Percentiles rank a stretch among this genome's conserved stretches.
Conservation (phyloP, 108 stramenopile species). For the Fragilariopsis cylindrus region DNA sequence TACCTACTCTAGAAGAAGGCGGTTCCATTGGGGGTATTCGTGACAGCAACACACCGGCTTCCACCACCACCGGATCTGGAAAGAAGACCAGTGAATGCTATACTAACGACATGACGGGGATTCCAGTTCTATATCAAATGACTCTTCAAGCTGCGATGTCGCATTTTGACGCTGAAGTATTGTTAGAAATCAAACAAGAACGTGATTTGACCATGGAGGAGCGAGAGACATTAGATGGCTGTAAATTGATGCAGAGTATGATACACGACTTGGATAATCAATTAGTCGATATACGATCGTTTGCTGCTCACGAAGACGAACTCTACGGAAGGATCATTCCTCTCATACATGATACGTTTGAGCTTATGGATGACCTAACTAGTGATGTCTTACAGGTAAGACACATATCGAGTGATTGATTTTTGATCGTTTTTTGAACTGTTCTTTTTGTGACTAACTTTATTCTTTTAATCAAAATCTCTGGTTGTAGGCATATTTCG, state of each 20-base stretch:
- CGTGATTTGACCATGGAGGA: slow-evolving; percentile 76
- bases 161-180: slow-evolving; percentile 80
- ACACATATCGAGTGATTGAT: not conserved
- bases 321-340: slow-evolving; percentile 75
- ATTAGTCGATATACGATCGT: slow-evolving; percentile 58
- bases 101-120: slow-evolving; percentile 49
- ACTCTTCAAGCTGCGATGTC: slow-evolving; percentile 69
- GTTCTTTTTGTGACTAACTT: not conserved
- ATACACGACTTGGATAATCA: slow-evolving; percentile 79
- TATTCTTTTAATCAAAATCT: not conserved
- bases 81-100: slow-evolving; percentile 14
- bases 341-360: slow-evolving; percentile 81
- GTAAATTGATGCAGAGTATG: slow-evolving; percentile 81
- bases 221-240: slow-evolving; percentile 85
- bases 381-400: slow-evolving; percentile 56
- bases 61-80: too few species aligned
- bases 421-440: not conserved
- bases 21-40: slow-evolving; percentile 27
- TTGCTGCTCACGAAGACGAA: slow-evolving; percentile 79
- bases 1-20: slow-evolving; percentile 41
- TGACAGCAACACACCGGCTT: too few species aligned
- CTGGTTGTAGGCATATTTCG: slow-evolving; percentile 51
- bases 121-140: slow-evolving; percentile 65
- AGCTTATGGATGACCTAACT: slow-evolving; percentile 80
- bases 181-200: slow-evolving; percentile 64